Percentiles rank a stretch among this genome's conserved stretches.
Evolutionary conservation across 164 flowering plant genomes (phyloP).

Genomic region (Dillenia suffruticosa): DNA sequence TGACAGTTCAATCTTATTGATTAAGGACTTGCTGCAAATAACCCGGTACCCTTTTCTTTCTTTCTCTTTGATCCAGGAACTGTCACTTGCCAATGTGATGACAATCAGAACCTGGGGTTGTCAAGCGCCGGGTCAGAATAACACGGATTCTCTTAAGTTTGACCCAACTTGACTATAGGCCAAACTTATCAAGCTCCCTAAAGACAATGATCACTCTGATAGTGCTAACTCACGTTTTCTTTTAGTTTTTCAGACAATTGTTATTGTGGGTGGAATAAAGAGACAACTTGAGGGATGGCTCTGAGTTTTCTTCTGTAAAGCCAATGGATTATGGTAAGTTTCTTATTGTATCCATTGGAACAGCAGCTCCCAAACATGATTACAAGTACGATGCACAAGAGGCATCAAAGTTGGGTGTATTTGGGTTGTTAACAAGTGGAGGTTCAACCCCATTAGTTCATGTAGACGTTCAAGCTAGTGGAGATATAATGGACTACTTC

Average conservation of each 20-base stretch:
- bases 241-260: slow-evolving; percentile 19
- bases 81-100: too few species aligned
- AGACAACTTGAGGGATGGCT: slow-evolving; percentile 9
- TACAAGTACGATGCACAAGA: slow-evolving; percentile 14
- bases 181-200: too few species aligned
- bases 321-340: slow-evolving; percentile 25
- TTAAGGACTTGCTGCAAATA: slow-evolving; percentile 29
- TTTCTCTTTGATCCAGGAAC: too few species aligned
- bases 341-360: slow-evolving; percentile 34
- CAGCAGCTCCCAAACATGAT: slow-evolving; percentile 24
- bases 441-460: too few species aligned
- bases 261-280: slow-evolving; percentile 26
- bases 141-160: too few species aligned
- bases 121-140: too few species aligned
- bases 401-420: slow-evolving; percentile 33
- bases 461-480: slow-evolving; percentile 33
- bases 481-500: slow-evolving; percentile 30
- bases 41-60: slow-evolving; percentile 14
- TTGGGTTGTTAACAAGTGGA: slow-evolving; percentile 21
- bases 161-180: too few species aligned
- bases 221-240: not conserved
- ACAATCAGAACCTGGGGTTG: too few species aligned
- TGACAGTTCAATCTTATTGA: slow-evolving; percentile 27
- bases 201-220: not conserved
- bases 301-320: slow-evolving; percentile 23